These are phyloP conservation scores for Hyphopichia buzzinii DNA, from an alignment of 1,139 yeast species.

Conservation along the genomic window DNA sequence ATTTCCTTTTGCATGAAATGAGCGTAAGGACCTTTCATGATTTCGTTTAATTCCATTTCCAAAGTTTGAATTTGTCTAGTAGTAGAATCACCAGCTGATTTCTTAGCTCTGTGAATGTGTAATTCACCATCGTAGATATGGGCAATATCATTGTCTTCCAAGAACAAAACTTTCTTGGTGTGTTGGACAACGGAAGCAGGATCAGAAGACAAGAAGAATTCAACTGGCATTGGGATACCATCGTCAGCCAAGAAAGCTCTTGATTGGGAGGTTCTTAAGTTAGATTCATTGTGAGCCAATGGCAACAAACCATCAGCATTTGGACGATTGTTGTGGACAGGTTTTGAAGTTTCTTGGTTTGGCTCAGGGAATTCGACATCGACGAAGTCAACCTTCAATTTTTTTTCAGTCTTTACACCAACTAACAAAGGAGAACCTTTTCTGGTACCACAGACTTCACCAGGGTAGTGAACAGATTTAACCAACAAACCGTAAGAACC, in stretches of 20 bases:
- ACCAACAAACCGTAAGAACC: conserved; percentile 97
- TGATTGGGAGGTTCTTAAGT: conserved; percentile 84
- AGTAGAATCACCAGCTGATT: conserved; percentile 86
- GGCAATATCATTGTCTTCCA: conserved; percentile 98
- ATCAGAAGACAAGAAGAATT: conserved; percentile 94
- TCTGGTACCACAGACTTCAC: conserved; percentile 95
- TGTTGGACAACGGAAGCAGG: conserved; percentile 98
- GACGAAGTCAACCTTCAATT: conserved; percentile 95
- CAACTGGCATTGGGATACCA: conserved; percentile 91
- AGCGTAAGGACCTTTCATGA: conserved; percentile 94
- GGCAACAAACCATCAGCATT: conserved; percentile 22
- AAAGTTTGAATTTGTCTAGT: conserved; percentile 94
- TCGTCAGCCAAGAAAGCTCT: conserved; percentile 91
- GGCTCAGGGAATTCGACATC: conserved; percentile 94
- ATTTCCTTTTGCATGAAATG: conserved; percentile 99
- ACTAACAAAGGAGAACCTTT: conserved; percentile 96
- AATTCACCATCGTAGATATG: conserved; percentile 98
- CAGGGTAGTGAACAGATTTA: conserved; percentile 88
- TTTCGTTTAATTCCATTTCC: conserved; percentile 95
- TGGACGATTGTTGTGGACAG: conserved; percentile 8
- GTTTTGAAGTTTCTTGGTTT: conserved; percentile 16
- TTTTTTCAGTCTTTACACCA: conserved; percentile 94
- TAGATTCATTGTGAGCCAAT: conserved; percentile 45
- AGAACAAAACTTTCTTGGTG: conserved; percentile 92
- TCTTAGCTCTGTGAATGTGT: conserved; percentile 95